Base-by-base conservation (phyloP, 2,329 filamentous ascomycete genomes). In the Fusarium vanettenii region DNA sequence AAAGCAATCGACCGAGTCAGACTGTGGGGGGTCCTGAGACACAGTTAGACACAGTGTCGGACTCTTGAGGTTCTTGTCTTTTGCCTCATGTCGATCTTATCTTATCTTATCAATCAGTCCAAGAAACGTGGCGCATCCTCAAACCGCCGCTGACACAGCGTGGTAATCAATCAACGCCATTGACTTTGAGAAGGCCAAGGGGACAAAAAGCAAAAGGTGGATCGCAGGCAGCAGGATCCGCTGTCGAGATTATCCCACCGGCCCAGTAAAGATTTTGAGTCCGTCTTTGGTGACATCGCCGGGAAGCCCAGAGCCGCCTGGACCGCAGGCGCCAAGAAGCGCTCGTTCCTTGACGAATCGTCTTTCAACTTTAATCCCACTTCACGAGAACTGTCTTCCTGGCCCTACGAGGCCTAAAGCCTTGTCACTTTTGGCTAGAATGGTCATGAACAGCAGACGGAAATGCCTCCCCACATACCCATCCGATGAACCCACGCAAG, bases 101-200 rank as follows among this genome's bases (percentile, higher is more conserved):
- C 67, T 70, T 69, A 70, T 70, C 67, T 29, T 39, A 70, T 70
- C 65, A 70, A 70, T 70, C 65, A 57, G 64, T 56, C 31, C 18
- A 6, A 5, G 7, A 16, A 33, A 33, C 64, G 33, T 50, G 64
- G 63, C n/a, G n/a, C n/a, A n/a, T n/a, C n/a, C n/a, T n/a, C n/a
- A n/a, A n/a, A n/a, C n/a, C n/a, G n/a, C 33, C 50, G 11, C 11
- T 14, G 25, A 13, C 33, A 33, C 35, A 25, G 25, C 11, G 35
- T 35, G 52, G 55, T 22, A 39, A 50, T 33, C 14, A 6, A 31
- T 45, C 29, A 22, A 7, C 7, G 2, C 16, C 4, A 45, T 1
- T 31, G 35, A 31, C 50, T 55, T 55, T 9, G 41, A 13, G 22
- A 48, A 48, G 7, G 11, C 43, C 22, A 18, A 48, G 22, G 43